Evolutionary conservation across 257 asterid genomes (phyloP).

Genomic region (Petunia axillaris): DNA sequence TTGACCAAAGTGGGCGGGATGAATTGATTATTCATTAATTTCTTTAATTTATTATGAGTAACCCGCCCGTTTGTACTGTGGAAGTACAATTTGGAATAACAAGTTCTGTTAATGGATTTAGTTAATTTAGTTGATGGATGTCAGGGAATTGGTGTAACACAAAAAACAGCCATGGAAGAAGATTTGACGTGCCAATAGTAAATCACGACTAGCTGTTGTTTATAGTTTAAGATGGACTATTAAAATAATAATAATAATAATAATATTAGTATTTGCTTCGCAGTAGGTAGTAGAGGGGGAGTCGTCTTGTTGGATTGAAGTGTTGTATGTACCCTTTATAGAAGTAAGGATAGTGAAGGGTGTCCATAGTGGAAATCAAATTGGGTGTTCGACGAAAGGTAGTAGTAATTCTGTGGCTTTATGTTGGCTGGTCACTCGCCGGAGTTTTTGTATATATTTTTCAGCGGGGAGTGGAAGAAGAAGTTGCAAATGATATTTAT

Average conservation of each 20-base stretch:
- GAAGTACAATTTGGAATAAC: background rate
- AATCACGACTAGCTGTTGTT: too few relatives aligned
- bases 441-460: background rate
- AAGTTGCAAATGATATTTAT: background rate
- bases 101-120: background rate
- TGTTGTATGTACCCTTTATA: too few relatives aligned
- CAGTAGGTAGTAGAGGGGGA: too few relatives aligned
- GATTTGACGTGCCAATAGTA: too few relatives aligned
- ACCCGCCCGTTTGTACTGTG: background rate
- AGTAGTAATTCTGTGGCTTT: background rate
- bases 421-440: background rate
- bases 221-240: too few relatives aligned
- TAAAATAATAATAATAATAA: too few relatives aligned
- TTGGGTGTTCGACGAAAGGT: background rate
- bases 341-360: background rate
- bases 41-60: background rate
- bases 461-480: background rate
- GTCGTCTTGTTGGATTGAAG: too few relatives aligned
- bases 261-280: too few relatives aligned
- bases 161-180: background rate
- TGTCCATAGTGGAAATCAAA: background rate
- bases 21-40: background rate
- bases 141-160: background rate
- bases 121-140: background rate
- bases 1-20: background rate